A percentile compares a stretch with the other conserved stretches of the same genome.
Conservation (phyloP, 257 asterid species). For the Dorcoceras hygrometricum region DNA sequence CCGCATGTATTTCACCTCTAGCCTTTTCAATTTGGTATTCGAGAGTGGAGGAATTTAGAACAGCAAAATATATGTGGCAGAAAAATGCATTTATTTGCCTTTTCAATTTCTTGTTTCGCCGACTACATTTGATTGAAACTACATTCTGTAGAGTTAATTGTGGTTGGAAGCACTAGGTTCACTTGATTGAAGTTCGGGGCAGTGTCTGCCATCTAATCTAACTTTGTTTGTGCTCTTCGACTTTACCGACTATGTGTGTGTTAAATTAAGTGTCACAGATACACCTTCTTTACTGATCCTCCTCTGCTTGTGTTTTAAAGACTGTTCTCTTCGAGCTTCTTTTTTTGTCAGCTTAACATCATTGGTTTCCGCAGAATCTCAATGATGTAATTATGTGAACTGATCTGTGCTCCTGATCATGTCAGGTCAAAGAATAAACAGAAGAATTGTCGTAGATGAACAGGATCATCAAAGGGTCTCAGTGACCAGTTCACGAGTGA, state of each 20-base stretch:
- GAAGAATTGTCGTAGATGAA: constrained; percentile 41
- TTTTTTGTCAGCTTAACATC: not conserved
- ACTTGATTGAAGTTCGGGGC: not conserved
- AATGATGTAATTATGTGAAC: constrained; percentile 18
- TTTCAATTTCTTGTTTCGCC: not conserved
- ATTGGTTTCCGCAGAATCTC: constrained; percentile 19
- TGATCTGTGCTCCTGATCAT: constrained; percentile 26
- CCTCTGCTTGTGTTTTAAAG: not conserved
- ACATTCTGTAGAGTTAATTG: constrained; percentile 6
- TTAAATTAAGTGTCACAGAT: not conserved
- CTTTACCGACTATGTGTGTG: not conserved
- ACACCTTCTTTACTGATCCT: not conserved
- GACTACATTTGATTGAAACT: constrained; percentile 7
- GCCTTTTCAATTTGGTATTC: constrained; percentile 8
- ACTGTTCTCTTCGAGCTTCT: constrained; percentile 12
- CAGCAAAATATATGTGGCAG: not conserved
- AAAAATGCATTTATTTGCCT: not conserved
- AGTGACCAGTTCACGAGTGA: constrained; percentile 55
- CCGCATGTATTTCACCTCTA: too few relatives aligned
- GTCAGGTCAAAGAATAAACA: constrained; percentile 56
- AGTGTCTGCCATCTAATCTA: constrained; percentile 6
- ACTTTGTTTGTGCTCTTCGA: not conserved
- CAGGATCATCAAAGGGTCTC: constrained; percentile 40
- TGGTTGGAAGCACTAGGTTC: constrained; percentile 12
- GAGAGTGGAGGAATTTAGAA: not conserved